Evolutionary conservation across 2,329 filamentous ascomycete species (phyloP).

Genomic region (Colletotrichum limetticola): DNA sequence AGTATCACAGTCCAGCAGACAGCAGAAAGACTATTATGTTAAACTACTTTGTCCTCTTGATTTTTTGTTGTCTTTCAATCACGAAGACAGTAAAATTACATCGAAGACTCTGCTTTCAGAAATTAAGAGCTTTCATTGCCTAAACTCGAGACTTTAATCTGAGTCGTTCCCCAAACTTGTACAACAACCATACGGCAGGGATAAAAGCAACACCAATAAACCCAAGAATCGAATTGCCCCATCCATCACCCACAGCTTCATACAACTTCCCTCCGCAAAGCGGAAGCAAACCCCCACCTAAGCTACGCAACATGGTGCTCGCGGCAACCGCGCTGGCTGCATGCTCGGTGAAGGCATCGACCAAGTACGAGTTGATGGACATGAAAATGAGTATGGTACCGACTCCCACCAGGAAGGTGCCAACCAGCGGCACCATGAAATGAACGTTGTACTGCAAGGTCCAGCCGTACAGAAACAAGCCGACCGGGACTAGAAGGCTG

Average conservation of each 20-base stretch:
- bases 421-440: slow-evolving; percentile 71
- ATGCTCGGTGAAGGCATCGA: slow-evolving; percentile 65
- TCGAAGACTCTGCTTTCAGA: too few species aligned
- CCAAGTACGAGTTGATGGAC: slow-evolving; percentile 56
- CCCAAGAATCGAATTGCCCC: slow-evolving; percentile 55
- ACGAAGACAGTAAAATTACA: too few species aligned
- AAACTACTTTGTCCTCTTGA: too few species aligned
- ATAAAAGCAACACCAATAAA: slow-evolving; percentile 59
- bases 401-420: slow-evolving; percentile 60
- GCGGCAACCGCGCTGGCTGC: slow-evolving; percentile 74
- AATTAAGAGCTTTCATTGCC: too few species aligned
- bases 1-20: too few species aligned
- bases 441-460: slow-evolving; percentile 59
- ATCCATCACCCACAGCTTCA: slow-evolving; percentile 60
- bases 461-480: slow-evolving; percentile 70
- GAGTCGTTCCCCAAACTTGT: too few species aligned
- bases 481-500: slow-evolving; percentile 45
- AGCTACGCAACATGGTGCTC: slow-evolving; percentile 64
- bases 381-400: slow-evolving; percentile 42
- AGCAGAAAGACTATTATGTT: too few species aligned
- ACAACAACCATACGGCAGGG: slow-evolving; percentile 39
- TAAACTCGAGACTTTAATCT: too few species aligned
- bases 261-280: slow-evolving; percentile 63
- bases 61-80: too few species aligned
- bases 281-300: slow-evolving; percentile 63